These are phyloP conservation scores for Microcyclospora tardicrescens DNA, from an alignment of 2,329 filamentous ascomycete genomes.

Conservation along the genomic window DNA sequence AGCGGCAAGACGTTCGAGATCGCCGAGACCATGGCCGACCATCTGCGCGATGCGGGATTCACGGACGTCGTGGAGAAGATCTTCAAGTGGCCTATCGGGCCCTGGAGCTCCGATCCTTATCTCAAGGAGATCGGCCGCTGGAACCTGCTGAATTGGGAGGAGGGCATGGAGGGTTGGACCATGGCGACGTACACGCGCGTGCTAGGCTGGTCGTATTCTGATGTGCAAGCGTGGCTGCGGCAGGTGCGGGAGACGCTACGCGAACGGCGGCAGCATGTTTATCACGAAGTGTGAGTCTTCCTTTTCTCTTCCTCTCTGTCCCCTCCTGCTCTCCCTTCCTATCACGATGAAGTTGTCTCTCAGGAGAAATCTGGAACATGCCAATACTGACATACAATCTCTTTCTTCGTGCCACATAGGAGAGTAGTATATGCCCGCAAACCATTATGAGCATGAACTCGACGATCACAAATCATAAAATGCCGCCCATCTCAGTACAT, in stretches of 20 bases:
- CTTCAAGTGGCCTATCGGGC: slow-evolving; percentile 31
- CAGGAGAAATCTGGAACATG: background rate
- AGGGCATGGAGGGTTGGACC: slow-evolving; percentile 30
- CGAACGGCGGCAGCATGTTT: slow-evolving; percentile 25
- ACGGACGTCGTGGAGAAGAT: slow-evolving; percentile 30
- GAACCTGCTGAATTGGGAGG: slow-evolving; percentile 28
- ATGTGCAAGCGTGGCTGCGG: background rate
- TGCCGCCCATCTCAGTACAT: no score
- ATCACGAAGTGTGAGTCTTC: slow-evolving; percentile 26
- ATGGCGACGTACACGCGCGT: slow-evolving; percentile 28
- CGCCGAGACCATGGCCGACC: slow-evolving; percentile 15
- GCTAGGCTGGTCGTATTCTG: slow-evolving; percentile 14
- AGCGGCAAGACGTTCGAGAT: slow-evolving; percentile 20
- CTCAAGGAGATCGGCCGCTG: slow-evolving; percentile 27
- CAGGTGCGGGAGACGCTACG: slow-evolving; percentile 9
- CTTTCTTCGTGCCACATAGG: background rate
- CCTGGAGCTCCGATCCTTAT: slow-evolving; percentile 27
- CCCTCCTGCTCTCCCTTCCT: background rate
- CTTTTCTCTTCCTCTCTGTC: background rate
- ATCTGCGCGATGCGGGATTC: slow-evolving; percentile 29
- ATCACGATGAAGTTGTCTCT: background rate
- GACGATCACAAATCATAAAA: background rate
- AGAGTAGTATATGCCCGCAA: background rate
- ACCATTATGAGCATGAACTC: background rate
- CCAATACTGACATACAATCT: background rate